phyloP scores from a whole-genome alignment of 768 basidiomycete genomes.

The Dacryopinax primogenitus region DNA sequence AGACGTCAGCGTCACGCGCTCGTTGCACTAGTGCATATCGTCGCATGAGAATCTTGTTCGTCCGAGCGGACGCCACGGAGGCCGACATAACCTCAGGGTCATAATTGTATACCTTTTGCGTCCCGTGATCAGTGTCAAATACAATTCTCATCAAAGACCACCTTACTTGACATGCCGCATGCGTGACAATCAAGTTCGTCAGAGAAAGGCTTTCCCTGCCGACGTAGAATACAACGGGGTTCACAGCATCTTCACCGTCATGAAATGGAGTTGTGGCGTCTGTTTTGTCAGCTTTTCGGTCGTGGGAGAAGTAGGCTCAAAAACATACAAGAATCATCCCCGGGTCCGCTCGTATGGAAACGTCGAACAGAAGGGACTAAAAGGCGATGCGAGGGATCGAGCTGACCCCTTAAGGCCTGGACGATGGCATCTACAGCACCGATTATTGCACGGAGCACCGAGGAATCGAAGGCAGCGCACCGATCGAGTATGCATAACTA shows the following conservation, averaged over 20 bases:
- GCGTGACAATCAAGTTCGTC: slow-evolving; percentile 76
- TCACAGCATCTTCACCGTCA: slow-evolving; percentile 16
- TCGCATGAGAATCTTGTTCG: slow-evolving; percentile 77
- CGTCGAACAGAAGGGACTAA: slow-evolving; percentile 9
- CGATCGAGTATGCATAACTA: slow-evolving; percentile 10
- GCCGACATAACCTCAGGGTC: slow-evolving; percentile 42
- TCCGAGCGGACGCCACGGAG: slow-evolving; percentile 48
- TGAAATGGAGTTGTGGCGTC: background rate
- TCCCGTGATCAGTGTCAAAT: background rate
- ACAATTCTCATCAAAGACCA: background rate
- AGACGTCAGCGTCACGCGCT: slow-evolving; percentile 83
- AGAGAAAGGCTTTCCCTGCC: slow-evolving; percentile 69
- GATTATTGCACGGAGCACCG: background rate
- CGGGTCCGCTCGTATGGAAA: background rate
- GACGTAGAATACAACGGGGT: slow-evolving; percentile 43
- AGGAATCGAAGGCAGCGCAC: slow-evolving; percentile 2
- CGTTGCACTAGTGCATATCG: slow-evolving; percentile 78
- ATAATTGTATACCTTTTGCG: slow-evolving; percentile 58
- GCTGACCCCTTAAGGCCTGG: background rate
- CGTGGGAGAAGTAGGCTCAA: background rate
- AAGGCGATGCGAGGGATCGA: background rate
- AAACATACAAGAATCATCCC: background rate
- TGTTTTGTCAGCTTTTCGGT: background rate
- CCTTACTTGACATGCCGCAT: slow-evolving; percentile 50
- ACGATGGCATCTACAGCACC: background rate